Percentiles rank a stretch among this genome's conserved stretches.
Conservation (phyloP, 164 flowering plant species). For the Vitis amurensis region DNA sequence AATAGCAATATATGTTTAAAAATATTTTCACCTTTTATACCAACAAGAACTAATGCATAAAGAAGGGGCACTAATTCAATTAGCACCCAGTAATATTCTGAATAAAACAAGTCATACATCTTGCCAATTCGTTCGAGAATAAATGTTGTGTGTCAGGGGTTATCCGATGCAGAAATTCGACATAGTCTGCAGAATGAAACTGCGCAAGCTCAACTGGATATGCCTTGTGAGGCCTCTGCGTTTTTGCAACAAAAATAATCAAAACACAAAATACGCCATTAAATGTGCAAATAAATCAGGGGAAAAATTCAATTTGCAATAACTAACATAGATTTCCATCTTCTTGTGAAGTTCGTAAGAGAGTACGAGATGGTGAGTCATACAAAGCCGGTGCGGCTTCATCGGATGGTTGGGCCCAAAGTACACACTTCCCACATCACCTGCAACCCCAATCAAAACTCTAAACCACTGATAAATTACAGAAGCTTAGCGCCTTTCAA, state of each 20-base stretch:
- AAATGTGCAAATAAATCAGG: neutral
- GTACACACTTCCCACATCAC: conserved; percentile 95
- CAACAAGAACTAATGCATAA: too few species aligned
- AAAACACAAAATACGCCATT: too few species aligned
- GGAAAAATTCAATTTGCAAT: neutral
- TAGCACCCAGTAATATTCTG: too few species aligned
- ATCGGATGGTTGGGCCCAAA: conserved; percentile 98
- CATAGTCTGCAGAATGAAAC: conserved; percentile 93
- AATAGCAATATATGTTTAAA: too few species aligned
- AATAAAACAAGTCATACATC: conserved; percentile 49
- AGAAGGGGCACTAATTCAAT: too few species aligned
- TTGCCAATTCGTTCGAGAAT: conserved; percentile 65
- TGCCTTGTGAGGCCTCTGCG: conserved; percentile 97
- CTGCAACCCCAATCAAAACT: conserved; percentile 41
- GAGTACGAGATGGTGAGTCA: conserved; percentile 98
- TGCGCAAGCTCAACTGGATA: conserved; percentile 97
- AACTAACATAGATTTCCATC: conserved; percentile 94
- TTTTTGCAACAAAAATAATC: conserved; percentile 5
- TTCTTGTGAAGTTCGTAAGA: conserved; percentile 88
- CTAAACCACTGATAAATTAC: neutral
- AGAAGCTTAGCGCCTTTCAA: neutral
- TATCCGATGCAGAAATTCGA: conserved; percentile 87
- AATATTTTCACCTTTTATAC: too few species aligned
- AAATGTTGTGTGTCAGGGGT: conserved; percentile 75
- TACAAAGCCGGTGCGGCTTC: conserved; percentile 98